Base-by-base conservation (phyloP, 164 flowering plant species). In the Chloranthus sessilifolius region DNA sequence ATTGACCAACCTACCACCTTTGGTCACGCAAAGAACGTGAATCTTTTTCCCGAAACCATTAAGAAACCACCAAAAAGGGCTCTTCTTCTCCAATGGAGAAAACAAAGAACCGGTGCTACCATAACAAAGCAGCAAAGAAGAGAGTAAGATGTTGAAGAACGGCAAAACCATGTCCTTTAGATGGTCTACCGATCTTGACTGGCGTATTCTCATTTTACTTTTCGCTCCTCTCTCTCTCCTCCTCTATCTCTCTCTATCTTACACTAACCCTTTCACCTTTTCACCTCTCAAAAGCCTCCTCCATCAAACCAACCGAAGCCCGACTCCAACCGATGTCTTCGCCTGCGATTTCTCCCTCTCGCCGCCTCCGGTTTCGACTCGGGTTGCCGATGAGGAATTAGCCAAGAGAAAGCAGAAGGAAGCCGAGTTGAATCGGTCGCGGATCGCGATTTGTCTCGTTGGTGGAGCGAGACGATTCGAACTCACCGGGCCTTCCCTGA, bases 401-500 rank as follows among this genome's bases (percentile, higher is more conserved):
- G 20, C 24, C 50, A 16, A 33, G 33, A 22, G 27, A 53, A 10
- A 11, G 55, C 23, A 19, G 59, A 52, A 21, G 62, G 61, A 40
- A 56, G 64, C 39, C 5, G 74, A 52, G 50, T 53, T 77, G 66
- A n/a, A 42, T 5, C 58, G 69, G 62, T 63, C 95, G 38, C 77
- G 76, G 47, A 78, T 92, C 3, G 99, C 97, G 43, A 78, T 92
- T 37, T 92, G 97, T 54, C 64, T 88, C 61, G 97, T 88, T 2
- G 99, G 99, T 5, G 97, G 97, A 0, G 99, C 97, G 3, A 53
- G 99, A 70, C 59, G 97, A 57, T 92, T 92, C 66, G 99, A 88
- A 67, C 88, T 92, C 12, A 86, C 99, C 0, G 95, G 99, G 10
- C 92, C 97, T 7, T 84, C 97, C 16, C 78, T 92, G 2, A 22